Base-by-base conservation (phyloP, 257 asterid species). In the Fraxinus quadrangulata region DNA sequence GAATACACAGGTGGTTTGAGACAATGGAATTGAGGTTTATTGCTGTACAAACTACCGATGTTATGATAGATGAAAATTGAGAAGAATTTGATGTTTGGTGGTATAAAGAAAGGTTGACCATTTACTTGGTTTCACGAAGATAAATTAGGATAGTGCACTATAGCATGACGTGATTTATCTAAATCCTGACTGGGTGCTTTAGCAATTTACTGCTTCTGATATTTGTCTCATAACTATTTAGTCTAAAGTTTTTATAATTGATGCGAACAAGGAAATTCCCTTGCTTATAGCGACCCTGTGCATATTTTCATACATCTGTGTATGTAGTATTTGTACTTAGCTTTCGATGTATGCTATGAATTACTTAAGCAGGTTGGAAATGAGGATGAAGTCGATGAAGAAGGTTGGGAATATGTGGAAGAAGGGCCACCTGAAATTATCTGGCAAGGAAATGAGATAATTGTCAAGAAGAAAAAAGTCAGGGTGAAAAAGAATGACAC, bases 361-460 rank as follows among this genome's bases (percentile, higher is more conserved):
- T 67, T 33, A 12, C 72, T 74, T 49, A 19, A 74, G 78, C 90
- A 92, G 97, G 85, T 45, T 78, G 92, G 79, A 67, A 28, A 51
- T 74, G 92, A 86, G 61, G 75, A 74, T 73, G 96, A 86, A 75
- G 33, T 70, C 73, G 85, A 85, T 70, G 96, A 86, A 56, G 92
- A 86, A 80, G 98, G 80, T 13, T 95, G 96, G 92, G 99, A 95
- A 85, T 95, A 95, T 77, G 87, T 91, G 79, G 98, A 95, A 80
- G 99, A 90, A 31, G 99, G 99, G 63, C 97, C 97, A 72, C 96
- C 99, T 23, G 99, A 91, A 89, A 90, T 95, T 83, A 93, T 93
- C 79, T 95, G 98, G 97, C 93, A 90, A 83, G 99, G 98, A 36
- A 93, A 95, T 84, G 99, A 95, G 88, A 95, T 95, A 68, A 95